phyloP scores from a whole-genome alignment of 176 grass and related monocot species.

The Poa annua region DNA sequence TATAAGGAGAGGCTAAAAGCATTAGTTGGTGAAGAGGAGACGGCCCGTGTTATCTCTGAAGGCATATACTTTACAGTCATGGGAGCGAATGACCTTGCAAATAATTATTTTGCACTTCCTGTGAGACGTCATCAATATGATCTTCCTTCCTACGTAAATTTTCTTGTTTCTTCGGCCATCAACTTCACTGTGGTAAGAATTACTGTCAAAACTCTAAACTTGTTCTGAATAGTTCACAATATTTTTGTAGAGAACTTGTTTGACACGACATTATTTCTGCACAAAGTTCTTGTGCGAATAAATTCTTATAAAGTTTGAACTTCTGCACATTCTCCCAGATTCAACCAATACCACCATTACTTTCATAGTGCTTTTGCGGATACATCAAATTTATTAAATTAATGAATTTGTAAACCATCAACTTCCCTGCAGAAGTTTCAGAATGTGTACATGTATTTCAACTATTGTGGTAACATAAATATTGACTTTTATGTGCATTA shows the following conservation, averaged over 20 bases:
- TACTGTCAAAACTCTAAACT: neutral
- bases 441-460: neutral
- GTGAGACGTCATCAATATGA: constrained; percentile 44
- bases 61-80: constrained; percentile 42
- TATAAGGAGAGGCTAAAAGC: constrained; percentile 55
- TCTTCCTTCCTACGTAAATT: constrained; percentile 49
- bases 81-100: constrained; percentile 58
- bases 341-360: neutral
- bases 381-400: neutral
- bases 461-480: neutral
- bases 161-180: constrained; percentile 37
- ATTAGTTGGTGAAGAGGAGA: constrained; percentile 49
- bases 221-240: neutral
- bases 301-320: neutral
- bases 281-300: neutral
- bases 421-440: neutral
- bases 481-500: neutral
- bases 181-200: constrained; percentile 49
- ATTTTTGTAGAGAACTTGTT: neutral
- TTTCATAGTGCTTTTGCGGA: neutral
- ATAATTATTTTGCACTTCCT: constrained; percentile 49
- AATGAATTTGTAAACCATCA: neutral
- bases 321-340: neutral
- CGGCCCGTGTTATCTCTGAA: constrained; percentile 31
- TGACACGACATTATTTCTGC: neutral